Evolutionary conservation across 768 basidiomycete genomes (phyloP).

Genomic region (Dictyophora rubrovolvata): DNA sequence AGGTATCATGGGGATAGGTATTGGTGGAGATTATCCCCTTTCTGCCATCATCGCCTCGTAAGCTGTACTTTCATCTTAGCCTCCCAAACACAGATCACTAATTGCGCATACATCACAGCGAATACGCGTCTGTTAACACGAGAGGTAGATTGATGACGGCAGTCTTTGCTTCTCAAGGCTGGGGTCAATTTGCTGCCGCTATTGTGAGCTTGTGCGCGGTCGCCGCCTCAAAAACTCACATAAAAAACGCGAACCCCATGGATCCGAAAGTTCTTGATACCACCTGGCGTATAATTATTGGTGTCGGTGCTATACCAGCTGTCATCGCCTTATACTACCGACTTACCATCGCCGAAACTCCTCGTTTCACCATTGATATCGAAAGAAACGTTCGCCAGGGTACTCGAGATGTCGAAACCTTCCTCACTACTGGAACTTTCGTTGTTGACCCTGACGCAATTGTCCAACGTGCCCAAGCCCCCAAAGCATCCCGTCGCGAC

Average conservation of each 20-base stretch:
- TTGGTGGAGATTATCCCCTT: constrained; percentile 85
- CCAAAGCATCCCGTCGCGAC: constrained; percentile 58
- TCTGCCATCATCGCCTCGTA: constrained; percentile 73
- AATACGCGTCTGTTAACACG: constrained; percentile 64
- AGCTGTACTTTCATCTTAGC: neutral
- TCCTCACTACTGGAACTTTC: constrained; percentile 40
- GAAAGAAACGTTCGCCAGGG: constrained; percentile 77
- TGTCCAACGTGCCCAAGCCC: constrained; percentile 53
- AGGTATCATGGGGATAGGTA: constrained; percentile 73
- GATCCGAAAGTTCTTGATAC: constrained; percentile 49
- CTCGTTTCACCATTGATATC: constrained; percentile 87
- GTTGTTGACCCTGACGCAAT: constrained; percentile 44
- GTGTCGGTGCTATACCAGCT: constrained; percentile 73
- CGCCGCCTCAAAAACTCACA: constrained; percentile 54
- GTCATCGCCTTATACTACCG: constrained; percentile 84
- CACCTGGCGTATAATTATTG: constrained; percentile 83
- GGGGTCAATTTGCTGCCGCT: constrained; percentile 59
- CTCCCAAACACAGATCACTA: neutral
- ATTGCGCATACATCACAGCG: constrained; percentile 20
- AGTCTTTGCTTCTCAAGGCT: constrained; percentile 80
- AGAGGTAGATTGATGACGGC: constrained; percentile 83
- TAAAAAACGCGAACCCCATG: constrained; percentile 34
- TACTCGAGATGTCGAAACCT: constrained; percentile 58
- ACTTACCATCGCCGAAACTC: constrained; percentile 86
- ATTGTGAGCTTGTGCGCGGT: constrained; percentile 57